These are phyloP conservation scores for Fusarium tupiense DNA, from an alignment of 2,329 filamentous ascomycete species.

Conservation along the genomic window DNA sequence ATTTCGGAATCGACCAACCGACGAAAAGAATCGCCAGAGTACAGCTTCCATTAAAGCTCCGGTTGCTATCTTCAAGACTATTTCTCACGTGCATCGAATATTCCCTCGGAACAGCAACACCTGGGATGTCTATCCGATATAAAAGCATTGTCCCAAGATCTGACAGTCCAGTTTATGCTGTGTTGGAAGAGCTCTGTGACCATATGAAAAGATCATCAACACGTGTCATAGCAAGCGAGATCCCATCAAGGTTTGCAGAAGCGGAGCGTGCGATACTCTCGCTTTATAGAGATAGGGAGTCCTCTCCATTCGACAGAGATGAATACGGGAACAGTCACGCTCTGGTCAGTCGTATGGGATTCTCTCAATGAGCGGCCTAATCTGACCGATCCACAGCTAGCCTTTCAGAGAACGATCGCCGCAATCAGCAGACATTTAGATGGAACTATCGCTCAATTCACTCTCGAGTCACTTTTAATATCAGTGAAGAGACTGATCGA, in stretches of 20 bases:
- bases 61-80: not conserved
- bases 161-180: not conserved
- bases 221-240: rapidly evolving
- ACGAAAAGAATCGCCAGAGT: not conserved
- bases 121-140: not conserved
- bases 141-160: rapidly evolving
- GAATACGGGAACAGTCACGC: rapidly evolving
- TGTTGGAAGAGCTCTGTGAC: rapidly evolving
- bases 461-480: rapidly evolving
- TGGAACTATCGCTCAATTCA: rapidly evolving
- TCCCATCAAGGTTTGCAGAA: rapidly evolving
- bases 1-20: not conserved
- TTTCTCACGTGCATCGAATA: not conserved
- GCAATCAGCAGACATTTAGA: rapidly evolving
- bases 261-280: not conserved
- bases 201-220: rapidly evolving
- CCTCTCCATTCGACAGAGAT: not conserved
- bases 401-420: rapidly evolving
- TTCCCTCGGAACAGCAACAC: not conserved
- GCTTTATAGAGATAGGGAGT: not conserved
- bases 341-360: not conserved
- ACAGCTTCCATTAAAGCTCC: not conserved
- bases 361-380: rapidly evolving
- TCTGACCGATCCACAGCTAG: not conserved
- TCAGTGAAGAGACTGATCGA: rapidly evolving